Evolutionary conservation across 202 grass and related monocot genomes (phyloP).

Genomic region (Saccharum hybrid): DNA sequence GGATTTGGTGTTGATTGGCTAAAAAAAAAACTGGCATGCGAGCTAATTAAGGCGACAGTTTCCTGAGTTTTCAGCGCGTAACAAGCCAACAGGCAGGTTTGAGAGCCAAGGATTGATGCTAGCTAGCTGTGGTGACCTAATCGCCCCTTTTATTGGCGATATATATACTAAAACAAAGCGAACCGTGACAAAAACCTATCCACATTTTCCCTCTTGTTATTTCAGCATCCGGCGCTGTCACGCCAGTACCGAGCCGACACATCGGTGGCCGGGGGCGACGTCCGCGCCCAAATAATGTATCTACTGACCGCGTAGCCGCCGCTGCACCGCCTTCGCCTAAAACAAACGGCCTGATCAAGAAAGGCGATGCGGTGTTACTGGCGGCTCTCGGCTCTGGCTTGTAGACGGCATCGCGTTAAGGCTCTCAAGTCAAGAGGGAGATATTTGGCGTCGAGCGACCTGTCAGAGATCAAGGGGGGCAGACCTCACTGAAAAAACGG

Average conservation of each 20-base stretch:
- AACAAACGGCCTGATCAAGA: background rate
- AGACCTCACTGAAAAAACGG: too few relatives aligned
- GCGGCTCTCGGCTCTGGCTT: background rate
- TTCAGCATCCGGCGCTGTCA: background rate
- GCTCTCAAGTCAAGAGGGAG: background rate
- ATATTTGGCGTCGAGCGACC: background rate
- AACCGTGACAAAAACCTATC: conserved; percentile 22
- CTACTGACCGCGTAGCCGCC: conserved; percentile 9
- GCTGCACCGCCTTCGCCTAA: conserved; percentile 25
- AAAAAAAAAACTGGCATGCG: too few relatives aligned
- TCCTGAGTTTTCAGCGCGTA: background rate
- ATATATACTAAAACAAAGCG: conserved; percentile 10
- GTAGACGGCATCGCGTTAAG: background rate
- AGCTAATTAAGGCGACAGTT: background rate
- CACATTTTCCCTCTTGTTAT: background rate
- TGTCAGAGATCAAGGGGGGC: too few relatives aligned
- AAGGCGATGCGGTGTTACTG: conserved; percentile 9
- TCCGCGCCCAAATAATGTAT: background rate
- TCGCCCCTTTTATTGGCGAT: background rate
- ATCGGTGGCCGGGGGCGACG: conserved; percentile 19
- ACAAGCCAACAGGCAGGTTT: background rate
- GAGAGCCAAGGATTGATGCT: too few relatives aligned
- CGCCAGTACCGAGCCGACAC: conserved; percentile 43
- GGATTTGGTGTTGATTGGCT: too few relatives aligned
- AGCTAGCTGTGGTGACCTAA: background rate